These are phyloP conservation scores for Nakaseomyces kungkrabaensis DNA, from an alignment of 1,139 yeast species.

Conservation along the genomic window DNA sequence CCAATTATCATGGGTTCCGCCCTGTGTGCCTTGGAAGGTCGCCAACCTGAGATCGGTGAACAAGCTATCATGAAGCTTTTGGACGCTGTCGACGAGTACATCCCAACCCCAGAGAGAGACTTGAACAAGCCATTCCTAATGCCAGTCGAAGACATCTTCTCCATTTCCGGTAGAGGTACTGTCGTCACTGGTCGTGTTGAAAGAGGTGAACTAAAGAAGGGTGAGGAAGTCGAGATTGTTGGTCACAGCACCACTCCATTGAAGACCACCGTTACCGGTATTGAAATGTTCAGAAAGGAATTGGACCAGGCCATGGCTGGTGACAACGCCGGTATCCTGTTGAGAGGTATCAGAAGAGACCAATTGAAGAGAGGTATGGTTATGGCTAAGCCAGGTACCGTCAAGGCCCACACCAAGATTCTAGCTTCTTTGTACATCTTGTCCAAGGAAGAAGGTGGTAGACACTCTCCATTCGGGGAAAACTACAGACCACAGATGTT, in stretches of 20 bases:
- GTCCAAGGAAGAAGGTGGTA: constrained; percentile 98
- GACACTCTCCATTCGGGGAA: constrained; percentile 94
- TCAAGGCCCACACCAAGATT: constrained; percentile 88
- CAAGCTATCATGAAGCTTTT: constrained; percentile 74
- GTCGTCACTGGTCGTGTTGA: constrained; percentile 98
- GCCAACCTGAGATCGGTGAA: constrained; percentile 84
- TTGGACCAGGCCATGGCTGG: constrained; percentile 97
- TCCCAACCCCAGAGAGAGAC: constrained; percentile 95
- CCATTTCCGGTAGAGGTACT: constrained; percentile 99
- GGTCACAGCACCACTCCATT: constrained; percentile 81
- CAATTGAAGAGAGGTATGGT: constrained; percentile 98
- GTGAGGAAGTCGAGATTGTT: constrained; percentile 96
- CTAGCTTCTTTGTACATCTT: constrained; percentile 88
- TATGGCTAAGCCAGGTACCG: constrained; percentile 83
- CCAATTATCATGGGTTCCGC: constrained; percentile 99
- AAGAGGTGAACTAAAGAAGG: constrained; percentile 94
- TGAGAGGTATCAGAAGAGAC: constrained; percentile 98
- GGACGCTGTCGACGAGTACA: constrained; percentile 86
- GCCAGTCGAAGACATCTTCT: constrained; percentile 96
- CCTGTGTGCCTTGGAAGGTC: constrained; percentile 85
- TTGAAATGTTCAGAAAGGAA: constrained; percentile 98
- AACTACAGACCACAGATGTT: constrained; percentile 98
- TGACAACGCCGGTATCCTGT: constrained; percentile 95
- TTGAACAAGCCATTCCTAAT: constrained; percentile 91
- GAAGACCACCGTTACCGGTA: constrained; percentile 94